phyloP scores from a whole-genome alignment of 2,329 filamentous ascomycete species.

The Colletotrichum chrysophilum region DNA sequence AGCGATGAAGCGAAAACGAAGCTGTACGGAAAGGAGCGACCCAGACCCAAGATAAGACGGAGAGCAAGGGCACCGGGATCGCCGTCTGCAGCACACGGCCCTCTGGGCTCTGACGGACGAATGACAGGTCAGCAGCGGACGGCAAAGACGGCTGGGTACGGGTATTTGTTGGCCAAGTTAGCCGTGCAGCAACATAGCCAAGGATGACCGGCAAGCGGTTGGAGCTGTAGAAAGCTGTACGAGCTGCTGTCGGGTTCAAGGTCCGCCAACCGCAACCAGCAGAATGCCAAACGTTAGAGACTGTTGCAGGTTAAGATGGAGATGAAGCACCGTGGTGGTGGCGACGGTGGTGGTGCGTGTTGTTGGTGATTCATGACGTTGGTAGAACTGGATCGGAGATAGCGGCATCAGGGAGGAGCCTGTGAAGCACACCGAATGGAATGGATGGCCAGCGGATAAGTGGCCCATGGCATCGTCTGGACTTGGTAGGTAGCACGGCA shows the following conservation, averaged over 20 bases:
- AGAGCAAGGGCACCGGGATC: neutral
- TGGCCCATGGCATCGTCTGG: neutral
- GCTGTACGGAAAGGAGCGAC: neutral
- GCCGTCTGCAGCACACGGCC: neutral
- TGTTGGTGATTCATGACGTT: neutral
- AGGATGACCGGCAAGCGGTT: neutral
- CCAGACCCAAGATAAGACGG: neutral
- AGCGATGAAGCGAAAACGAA: neutral
- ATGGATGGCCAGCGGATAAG: neutral
- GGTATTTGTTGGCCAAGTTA: constrained; percentile 7
- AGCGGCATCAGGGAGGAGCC: neutral
- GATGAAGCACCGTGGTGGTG: neutral
- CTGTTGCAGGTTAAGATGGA: neutral
- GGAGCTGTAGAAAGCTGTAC: neutral
- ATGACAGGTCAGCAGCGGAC: neutral
- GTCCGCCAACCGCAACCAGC: neutral
- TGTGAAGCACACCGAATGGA: neutral
- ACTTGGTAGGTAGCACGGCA: neutral
- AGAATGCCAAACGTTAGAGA: neutral
- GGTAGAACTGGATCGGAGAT: neutral
- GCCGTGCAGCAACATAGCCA: neutral
- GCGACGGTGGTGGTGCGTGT: neutral
- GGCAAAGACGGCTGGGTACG: constrained; percentile 15
- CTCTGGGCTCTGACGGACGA: neutral
- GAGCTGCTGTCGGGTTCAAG: neutral